These are phyloP conservation scores for Termitomyces sp. DNA, from an alignment of 1,284 basidiomycete genomes.

Conservation along the genomic window DNA sequence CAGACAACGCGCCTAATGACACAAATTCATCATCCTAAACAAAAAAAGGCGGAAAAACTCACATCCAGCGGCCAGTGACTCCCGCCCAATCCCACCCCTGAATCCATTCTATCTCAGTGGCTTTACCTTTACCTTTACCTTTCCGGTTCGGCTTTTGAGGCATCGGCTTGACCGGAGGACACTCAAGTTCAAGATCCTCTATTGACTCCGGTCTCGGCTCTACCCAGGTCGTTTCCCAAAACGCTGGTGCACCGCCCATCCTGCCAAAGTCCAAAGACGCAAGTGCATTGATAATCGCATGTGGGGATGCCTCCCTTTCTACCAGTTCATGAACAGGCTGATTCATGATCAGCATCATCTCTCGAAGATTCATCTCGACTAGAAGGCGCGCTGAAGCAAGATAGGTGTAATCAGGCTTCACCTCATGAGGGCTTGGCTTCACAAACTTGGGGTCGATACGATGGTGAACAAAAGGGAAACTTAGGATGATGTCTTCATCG, in stretches of 20 bases:
- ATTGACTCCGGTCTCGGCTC: not conserved
- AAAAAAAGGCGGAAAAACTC: conserved; percentile 10
- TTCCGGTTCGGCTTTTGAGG: conserved; percentile 12
- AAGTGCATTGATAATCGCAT: conserved; percentile 29
- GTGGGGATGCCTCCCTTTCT: not conserved
- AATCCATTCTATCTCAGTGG: conserved; percentile 19
- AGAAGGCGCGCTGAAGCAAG: conserved; percentile 35
- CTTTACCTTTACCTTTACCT: conserved; percentile 15
- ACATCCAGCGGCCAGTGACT: conserved; percentile 51
- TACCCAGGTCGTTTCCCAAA: conserved; percentile 28
- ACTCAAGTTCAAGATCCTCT: conserved; percentile 1
- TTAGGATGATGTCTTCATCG: not conserved
- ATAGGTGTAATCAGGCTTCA: conserved; percentile 37
- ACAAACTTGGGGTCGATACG: conserved; percentile 19
- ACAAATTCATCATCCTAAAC: not conserved
- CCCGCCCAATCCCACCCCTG: conserved; percentile 60
- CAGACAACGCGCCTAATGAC: conserved; percentile 45
- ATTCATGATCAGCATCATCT: conserved; percentile 11
- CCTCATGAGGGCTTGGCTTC: conserved; percentile 26
- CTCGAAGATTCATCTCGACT: conserved; percentile 35
- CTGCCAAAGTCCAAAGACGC: conserved; percentile 40
- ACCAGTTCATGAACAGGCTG: not conserved
- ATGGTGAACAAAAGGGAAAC: conserved; percentile 14
- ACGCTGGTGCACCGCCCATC: conserved; percentile 42
- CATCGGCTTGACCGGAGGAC: not conserved